Percentiles rank a stretch among this genome's conserved stretches.
phyloP scores from a whole-genome alignment of 345 rosid species.

The Physaria fendleri region DNA sequence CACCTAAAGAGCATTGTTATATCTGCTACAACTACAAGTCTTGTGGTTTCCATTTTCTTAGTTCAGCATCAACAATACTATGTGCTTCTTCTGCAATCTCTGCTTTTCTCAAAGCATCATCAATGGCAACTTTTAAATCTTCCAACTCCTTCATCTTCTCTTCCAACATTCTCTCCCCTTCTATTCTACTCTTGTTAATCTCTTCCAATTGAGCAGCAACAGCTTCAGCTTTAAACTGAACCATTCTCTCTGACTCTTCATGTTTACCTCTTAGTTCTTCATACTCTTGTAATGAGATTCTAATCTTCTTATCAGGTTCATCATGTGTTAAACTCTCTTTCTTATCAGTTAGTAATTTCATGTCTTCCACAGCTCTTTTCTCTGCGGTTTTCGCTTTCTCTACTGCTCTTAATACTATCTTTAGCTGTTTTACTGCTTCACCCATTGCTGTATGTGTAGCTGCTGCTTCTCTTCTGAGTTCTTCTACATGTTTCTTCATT shows the following conservation, averaged over 20 bases:
- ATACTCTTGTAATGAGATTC: conserved; percentile 45
- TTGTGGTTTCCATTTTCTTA: conserved; percentile 47
- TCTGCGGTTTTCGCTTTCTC: conserved; percentile 54
- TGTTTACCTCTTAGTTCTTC: conserved; percentile 46
- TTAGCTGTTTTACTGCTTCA: conserved; percentile 46
- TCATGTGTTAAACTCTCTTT: conserved; percentile 14
- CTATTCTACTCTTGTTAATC: conserved; percentile 37
- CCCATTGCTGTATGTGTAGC: conserved; percentile 21
- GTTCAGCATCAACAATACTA: conserved; percentile 55
- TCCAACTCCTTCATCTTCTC: conserved; percentile 49
- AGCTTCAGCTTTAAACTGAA: conserved; percentile 44
- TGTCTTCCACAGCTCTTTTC: conserved; percentile 41
- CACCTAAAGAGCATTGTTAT: conserved; percentile 10
- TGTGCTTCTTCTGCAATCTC: conserved; percentile 68
- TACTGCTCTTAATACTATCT: conserved; percentile 34
- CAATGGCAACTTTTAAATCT: conserved; percentile 55
- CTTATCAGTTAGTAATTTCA: conserved; percentile 40
- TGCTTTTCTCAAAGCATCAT: conserved; percentile 57
- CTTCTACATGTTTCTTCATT: conserved; percentile 37
- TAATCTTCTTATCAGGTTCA: conserved; percentile 39
- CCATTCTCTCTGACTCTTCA: conserved; percentile 44
- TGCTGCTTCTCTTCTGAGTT: conserved; percentile 35
- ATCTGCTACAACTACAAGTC: conserved; percentile 27
- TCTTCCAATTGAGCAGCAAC: conserved; percentile 45
- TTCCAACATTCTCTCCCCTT: conserved; percentile 43